phyloP scores from a whole-genome alignment of 192 early-diverging fungal genomes.

The Umbelopsis sp. region DNA sequence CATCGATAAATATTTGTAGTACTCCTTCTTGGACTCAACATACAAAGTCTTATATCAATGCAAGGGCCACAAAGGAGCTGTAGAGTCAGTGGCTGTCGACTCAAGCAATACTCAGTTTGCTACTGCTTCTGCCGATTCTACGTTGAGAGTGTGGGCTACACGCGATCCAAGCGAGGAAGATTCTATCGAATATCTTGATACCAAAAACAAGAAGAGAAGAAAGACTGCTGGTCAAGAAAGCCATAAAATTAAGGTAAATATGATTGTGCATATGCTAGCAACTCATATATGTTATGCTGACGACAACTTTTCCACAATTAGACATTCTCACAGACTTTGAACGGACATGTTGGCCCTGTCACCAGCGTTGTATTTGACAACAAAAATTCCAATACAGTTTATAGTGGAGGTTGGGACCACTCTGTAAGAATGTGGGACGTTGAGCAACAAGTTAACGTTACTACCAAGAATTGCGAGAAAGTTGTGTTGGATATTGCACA shows the following conservation, averaged over 20 bases:
- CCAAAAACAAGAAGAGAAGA: constrained; percentile 48
- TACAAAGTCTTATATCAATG: constrained; percentile 66
- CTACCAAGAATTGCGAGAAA: constrained; percentile 90
- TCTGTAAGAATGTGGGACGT: constrained; percentile 91
- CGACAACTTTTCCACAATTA: constrained; percentile 9
- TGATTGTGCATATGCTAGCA: background rate
- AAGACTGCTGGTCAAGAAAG: constrained; percentile 51
- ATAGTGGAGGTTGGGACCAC: constrained; percentile 93
- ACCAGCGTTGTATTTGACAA: constrained; percentile 72
- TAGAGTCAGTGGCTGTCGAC: constrained; percentile 77
- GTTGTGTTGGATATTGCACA: constrained; percentile 77
- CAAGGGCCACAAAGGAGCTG: constrained; percentile 77
- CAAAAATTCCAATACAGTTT: constrained; percentile 65
- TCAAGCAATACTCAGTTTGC: constrained; percentile 60
- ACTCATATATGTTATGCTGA: background rate
- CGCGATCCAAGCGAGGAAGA: constrained; percentile 53
- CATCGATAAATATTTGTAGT: constrained; percentile 8
- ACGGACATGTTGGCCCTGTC: constrained; percentile 81
- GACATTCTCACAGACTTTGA: constrained; percentile 45
- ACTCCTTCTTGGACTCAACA: constrained; percentile 43
- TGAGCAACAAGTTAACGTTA: constrained; percentile 68
- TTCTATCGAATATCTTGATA: constrained; percentile 26
- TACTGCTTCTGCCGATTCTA: constrained; percentile 75
- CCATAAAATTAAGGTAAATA: constrained; percentile 42
- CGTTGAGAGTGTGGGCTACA: constrained; percentile 81